Evolutionary conservation across 2,329 filamentous ascomycete species (phyloP), one percentile per base, ranked within the genome.

Genomic region (Fusarium continuum): DNA sequence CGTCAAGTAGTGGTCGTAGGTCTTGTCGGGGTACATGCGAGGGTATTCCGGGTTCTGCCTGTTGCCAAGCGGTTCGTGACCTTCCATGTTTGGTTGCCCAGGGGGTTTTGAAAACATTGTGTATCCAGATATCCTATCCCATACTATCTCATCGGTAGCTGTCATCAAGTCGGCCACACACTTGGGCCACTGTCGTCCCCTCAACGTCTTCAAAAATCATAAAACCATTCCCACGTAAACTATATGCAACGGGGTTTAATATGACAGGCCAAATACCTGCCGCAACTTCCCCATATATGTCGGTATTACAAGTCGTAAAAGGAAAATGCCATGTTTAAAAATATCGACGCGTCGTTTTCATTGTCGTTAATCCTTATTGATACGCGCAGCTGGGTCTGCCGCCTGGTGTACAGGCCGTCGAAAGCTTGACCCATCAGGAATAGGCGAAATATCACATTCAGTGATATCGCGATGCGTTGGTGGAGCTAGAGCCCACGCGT

Each of bases 1-100:
- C 77, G 76, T 79, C 77, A 79, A 76, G 74, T 73, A 74, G 68
- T 74, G 70, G 71, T 76, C 72, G 67, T 74, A 71, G 69, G 69
- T 71, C 68, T 74, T 74, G 70, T 70, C 65, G 65, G 70, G 67
- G 65, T 72, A 74, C 72, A 72, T 64, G 64, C 57, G 63, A 61
- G 71, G 70, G 69, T 71, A 64, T 73, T 70, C 61, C 69, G 68
- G 69, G 69, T 66, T 55, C 45, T 66, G 57, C 68, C 62, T 67
- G 63, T 55, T 66, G 61, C 46, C 60, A 72, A 71, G 66, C 67
- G 59, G 66, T 57, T 76, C 68, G 65, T 74, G 69, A 71, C 73
- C 69, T 70, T 72, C 71, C 72, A 58, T 55, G 29, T 73, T 73
- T 75, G 76, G 76, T 78, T 74, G 75, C 76, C 77, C 76, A 78